These are phyloP conservation scores for Luffa aegyptiaca DNA, from an alignment of 306 rosid genomes.

Conservation along the genomic window DNA sequence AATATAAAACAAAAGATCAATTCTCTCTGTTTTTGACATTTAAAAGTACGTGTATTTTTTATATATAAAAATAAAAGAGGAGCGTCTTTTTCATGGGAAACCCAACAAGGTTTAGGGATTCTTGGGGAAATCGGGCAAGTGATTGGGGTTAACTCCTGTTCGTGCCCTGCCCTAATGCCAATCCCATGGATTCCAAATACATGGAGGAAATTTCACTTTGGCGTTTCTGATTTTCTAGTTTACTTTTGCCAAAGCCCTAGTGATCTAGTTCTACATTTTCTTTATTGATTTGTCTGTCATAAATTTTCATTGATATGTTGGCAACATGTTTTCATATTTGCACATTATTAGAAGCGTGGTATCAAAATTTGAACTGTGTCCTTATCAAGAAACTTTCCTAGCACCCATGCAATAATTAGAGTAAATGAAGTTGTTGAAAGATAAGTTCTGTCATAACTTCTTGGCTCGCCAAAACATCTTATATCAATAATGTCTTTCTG, in stretches of 20 bases:
- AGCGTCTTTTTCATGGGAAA: not conserved
- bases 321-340: not conserved
- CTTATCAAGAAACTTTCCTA: not conserved
- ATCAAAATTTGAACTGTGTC: not conserved
- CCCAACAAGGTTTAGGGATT: not conserved
- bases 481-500: not conserved
- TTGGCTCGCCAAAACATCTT: not conserved
- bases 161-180: not conserved
- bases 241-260: not conserved
- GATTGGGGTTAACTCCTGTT: not conserved
- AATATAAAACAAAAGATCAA: too few species aligned
- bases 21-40: not conserved
- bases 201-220: too few species aligned
- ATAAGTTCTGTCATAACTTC: not conserved
- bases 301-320: not conserved
- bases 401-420: not conserved
- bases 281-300: not conserved
- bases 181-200: not conserved
- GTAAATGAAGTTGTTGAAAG: not conserved
- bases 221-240: not conserved
- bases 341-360: not conserved
- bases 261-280: not conserved
- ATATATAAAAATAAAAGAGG: not conserved
- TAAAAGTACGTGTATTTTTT: not conserved
- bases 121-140: not conserved